Conservation (phyloP, 176 grass and related monocot species). For the Phyllostachys edulis region DNA sequence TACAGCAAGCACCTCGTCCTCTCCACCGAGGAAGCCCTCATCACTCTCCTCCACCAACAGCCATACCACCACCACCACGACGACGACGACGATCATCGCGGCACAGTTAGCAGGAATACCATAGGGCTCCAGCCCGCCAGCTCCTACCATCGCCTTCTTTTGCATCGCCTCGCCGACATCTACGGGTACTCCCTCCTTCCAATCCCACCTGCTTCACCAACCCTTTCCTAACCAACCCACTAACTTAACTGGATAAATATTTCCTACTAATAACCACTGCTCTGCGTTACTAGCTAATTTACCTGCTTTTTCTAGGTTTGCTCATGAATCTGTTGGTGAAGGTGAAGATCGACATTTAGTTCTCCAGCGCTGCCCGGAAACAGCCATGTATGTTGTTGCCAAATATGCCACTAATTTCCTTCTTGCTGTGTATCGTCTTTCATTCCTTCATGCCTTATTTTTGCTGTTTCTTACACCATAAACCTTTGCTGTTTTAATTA, state of each 20-base stretch:
- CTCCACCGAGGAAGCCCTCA: constrained; percentile 69
- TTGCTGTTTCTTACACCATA: neutral
- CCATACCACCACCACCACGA: neutral
- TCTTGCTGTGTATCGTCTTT: neutral
- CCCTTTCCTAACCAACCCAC: neutral
- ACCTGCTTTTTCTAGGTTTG: constrained; percentile 51
- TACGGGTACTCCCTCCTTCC: constrained; percentile 51
- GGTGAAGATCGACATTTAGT: constrained; percentile 77
- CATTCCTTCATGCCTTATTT: neutral
- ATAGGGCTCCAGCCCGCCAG: constrained; percentile 80
- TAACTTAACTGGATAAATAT: neutral
- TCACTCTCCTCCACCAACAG: constrained; percentile 51
- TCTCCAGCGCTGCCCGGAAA: constrained; percentile 78
- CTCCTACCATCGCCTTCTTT: constrained; percentile 81
- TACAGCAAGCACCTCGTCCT: constrained; percentile 95
- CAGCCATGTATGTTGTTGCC: constrained; percentile 68
- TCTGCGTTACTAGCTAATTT: neutral
- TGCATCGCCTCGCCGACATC: constrained; percentile 93
- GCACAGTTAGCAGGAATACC: constrained; percentile 33
- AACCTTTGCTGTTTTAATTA: neutral
- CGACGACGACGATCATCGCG: neutral
- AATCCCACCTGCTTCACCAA: neutral
- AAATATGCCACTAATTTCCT: neutral
- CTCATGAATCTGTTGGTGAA: constrained; percentile 89
- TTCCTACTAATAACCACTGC: neutral